Base-by-base conservation (phyloP, 257 asterid species). In the Jasminum sambac region DNA sequence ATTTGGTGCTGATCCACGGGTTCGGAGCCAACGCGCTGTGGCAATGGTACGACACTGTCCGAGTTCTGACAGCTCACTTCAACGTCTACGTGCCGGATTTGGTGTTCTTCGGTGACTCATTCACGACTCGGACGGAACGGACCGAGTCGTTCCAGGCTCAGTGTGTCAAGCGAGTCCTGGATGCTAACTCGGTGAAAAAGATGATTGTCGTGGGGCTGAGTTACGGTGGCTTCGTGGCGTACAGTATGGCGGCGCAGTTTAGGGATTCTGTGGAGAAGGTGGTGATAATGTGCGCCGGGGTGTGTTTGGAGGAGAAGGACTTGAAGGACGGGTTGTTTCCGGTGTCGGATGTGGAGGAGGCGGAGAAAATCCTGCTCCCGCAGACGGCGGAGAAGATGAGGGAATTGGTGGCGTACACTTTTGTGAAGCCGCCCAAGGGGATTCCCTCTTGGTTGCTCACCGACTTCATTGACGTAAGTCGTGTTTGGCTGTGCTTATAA, bases 151-250 rank as follows among this genome's bases (percentile, higher is more conserved):
- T 88, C 72, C 95, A 88, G 76, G 95, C 92, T 39, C 78, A 57
- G 80, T 88, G 90, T 62, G 83, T 88, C 73, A 83, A 78, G 74
- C 86, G 82, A 50, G 77, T 77, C 8, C 42, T 84, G 83, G 90
- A 88, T 61, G 84, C 78, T 5, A 77, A 84, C 74, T 74, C 80
- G 38, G 95, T 88, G 52, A 67, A 11, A 71, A 75, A 63, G 69
- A 74, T 78, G 83, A 74, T 58, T 61, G 77, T 82, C 41, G 80
- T 84, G n/a, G 95, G 95, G 67, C 74, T 88, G 81, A 86, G 95
- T 70, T 88, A 88, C 69, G 95, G 95, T 5, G 95, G 95, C 43
- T 88, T 88, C 66, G 95, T 88, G 66, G 95, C 90, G 40, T 88
- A 88, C 70, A 71, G 87, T 67, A 64, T 86, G 85, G 95, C 92